Percentiles rank a stretch among this genome's conserved stretches.
Conservation (phyloP, 1,284 basidiomycete genomes). For the Leccinum insolens region DNA sequence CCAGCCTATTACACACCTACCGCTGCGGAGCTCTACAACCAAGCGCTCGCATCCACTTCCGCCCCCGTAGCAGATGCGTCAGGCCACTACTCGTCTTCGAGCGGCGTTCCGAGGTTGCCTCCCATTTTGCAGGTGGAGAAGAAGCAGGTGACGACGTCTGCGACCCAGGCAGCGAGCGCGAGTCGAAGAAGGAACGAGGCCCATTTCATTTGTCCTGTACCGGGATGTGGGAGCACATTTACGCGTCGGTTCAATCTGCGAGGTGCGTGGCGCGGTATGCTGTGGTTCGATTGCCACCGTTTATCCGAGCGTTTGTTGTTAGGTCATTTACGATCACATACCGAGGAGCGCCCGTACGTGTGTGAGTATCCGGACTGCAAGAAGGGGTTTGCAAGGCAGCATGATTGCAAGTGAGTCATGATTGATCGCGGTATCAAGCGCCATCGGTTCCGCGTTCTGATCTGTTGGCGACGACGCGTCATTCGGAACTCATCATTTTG, state of each 20-base stretch:
- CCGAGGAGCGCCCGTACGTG: slow-evolving; percentile 92
- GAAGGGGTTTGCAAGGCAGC: slow-evolving; percentile 92
- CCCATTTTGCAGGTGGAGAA: slow-evolving; percentile 87
- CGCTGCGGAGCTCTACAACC: slow-evolving; percentile 51
- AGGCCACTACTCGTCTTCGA: slow-evolving; percentile 57
- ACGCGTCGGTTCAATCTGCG: slow-evolving; percentile 84
- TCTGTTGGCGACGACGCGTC: slow-evolving; percentile 1
- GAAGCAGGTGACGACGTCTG: slow-evolving; percentile 91
- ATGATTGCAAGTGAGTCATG: slow-evolving; percentile 88
- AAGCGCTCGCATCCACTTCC: slow-evolving; percentile 38
- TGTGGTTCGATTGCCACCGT: slow-evolving; percentile 1
- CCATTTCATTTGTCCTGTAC: slow-evolving; percentile 90
- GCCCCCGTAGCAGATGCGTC: slow-evolving; percentile 25
- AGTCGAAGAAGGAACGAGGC: slow-evolving; percentile 90
- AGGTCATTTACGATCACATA: slow-evolving; percentile 96
- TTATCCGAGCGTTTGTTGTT: slow-evolving; percentile 7
- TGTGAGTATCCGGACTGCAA: slow-evolving; percentile 93
- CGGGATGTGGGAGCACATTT: slow-evolving; percentile 94
- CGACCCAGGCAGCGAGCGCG: slow-evolving; percentile 92
- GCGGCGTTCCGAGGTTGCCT: slow-evolving; percentile 67
- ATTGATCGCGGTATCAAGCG: slow-evolving; percentile 12
- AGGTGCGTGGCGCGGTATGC: slow-evolving; percentile 49
- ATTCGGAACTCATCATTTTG: slow-evolving; percentile 17
- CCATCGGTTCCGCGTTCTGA: background rate
- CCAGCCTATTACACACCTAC: slow-evolving; percentile 43